Percentiles rank a stretch among this genome's conserved stretches.
These are phyloP conservation scores for Globisporangium spiculum DNA, from an alignment of 352 stramenopile species.

Conservation along the genomic window DNA sequence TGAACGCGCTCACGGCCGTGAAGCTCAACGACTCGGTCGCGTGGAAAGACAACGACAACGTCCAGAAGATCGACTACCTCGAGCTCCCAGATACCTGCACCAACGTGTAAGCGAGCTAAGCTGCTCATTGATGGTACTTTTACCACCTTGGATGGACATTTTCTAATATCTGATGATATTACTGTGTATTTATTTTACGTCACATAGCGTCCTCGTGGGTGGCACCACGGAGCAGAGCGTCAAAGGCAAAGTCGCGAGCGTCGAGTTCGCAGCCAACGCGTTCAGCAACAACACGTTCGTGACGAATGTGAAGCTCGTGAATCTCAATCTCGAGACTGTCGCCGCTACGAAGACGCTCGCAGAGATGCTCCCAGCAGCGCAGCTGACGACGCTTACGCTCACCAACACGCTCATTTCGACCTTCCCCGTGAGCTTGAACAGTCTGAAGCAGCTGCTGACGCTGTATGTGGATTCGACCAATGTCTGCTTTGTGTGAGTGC, in stretches of 20 bases:
- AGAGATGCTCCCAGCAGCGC: constrained; percentile 13
- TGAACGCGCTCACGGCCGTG: constrained; percentile 16
- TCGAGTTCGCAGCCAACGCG: constrained; percentile 31
- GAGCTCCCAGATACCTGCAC: constrained; percentile 25
- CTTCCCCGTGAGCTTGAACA: constrained; percentile 8
- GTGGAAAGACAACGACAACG: constrained; percentile 31
- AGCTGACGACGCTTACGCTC: constrained; percentile 8
- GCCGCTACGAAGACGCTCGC: neutral
- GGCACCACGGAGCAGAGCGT: constrained; percentile 38
- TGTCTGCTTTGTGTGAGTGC: no score
- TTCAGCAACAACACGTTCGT: constrained; percentile 32
- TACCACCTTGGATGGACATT: neutral
- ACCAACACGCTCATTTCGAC: constrained; percentile 11
- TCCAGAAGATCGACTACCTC: constrained; percentile 30
- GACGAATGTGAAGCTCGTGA: constrained; percentile 31
- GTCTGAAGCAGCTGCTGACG: constrained; percentile 9
- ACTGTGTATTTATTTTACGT: no score
- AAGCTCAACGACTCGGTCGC: constrained; percentile 23
- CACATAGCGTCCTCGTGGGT: constrained; percentile 38
- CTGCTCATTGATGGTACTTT: neutral
- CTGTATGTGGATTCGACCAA: constrained; percentile 1
- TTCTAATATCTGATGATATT: no score
- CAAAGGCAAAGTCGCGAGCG: constrained; percentile 38
- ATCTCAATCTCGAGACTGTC: constrained; percentile 10
- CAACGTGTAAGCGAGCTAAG: constrained; percentile 21